These are phyloP conservation scores for Orbilia blumenaviensis DNA, from an alignment of 2,329 filamentous ascomycete genomes.

Conservation along the genomic window DNA sequence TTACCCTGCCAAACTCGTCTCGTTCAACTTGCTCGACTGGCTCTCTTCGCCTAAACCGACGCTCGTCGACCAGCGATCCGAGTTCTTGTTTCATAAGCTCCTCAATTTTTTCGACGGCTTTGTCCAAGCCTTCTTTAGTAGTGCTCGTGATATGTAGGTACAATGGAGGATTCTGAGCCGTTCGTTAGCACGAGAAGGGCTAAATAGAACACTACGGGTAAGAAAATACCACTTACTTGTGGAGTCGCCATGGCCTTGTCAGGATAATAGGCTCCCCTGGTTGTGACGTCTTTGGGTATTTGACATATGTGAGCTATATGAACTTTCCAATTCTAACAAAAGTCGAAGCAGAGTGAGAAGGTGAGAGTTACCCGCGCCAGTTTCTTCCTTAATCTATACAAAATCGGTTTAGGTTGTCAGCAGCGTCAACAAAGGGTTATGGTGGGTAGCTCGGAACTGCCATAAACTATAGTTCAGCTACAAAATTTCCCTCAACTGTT, in stretches of 20 bases:
- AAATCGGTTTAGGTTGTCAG: slow-evolving; percentile 67
- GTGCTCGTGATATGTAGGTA: slow-evolving; percentile 96
- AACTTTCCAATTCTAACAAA: slow-evolving; percentile 66
- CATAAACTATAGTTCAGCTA: slow-evolving; percentile 76
- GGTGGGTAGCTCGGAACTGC: slow-evolving; percentile 63
- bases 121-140: slow-evolving; percentile 87
- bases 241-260: slow-evolving; percentile 98
- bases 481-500: slow-evolving; percentile 69
- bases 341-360: slow-evolving; percentile 64
- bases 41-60: slow-evolving; percentile 85
- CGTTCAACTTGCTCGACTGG: slow-evolving; percentile 80
- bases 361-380: slow-evolving; percentile 95
- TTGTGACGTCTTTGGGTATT: slow-evolving; percentile 88
- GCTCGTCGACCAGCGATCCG: slow-evolving; percentile 92
- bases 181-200: neutral
- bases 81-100: slow-evolving; percentile 96
- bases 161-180: slow-evolving; percentile 80
- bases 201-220: neutral
- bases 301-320: slow-evolving; percentile 67
- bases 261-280: slow-evolving; percentile 92
- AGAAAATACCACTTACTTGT: slow-evolving; percentile 70
- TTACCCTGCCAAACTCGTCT: slow-evolving; percentile 87
- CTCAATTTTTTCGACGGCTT: slow-evolving; percentile 85
- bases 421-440: slow-evolving; percentile 49
- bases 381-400: slow-evolving; percentile 99